Base-by-base conservation (phyloP, 169 alveolate species). In the Theileria orientalis region DNA sequence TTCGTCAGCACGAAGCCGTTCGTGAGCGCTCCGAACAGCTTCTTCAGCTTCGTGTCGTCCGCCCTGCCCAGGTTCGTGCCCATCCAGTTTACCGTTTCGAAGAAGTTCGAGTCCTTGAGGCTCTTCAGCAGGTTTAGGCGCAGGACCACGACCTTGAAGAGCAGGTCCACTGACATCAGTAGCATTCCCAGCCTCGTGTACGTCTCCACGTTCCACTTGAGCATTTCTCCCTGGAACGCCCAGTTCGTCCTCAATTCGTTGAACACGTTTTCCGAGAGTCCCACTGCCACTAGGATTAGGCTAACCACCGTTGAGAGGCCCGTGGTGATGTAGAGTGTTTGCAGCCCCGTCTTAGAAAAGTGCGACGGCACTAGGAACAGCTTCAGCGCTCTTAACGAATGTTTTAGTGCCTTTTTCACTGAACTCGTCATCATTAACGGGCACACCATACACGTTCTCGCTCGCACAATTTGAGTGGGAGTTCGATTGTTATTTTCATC, bases 141-240 rank as follows among this genome's bases (percentile, higher is more conserved):
- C 51, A 68, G 3, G 16, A 49, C 14, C 0, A 49, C 16, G 35
- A 14, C 16, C 51, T 71, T 46, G 35, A 51, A 21, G 47, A 47
- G 41, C 0, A 77, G 57, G 49, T 82, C 85, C 51, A 46, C 35
- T 13, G 46, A 40, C 23, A 47, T 19, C 27, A 82, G 8, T 7
- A 13, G 7, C 37, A 74, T 8, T 46, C 51, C 69, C 35, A 33
- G 1, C 35, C 27, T 44, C 62, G 67, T 2, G 33, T 51, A 37
- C 13, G 37, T 2, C 49, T 82, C 85, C 3, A 74, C 70, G 11
- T 54, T 30, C 16, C 52, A 46, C 27, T 37, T 33, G 2, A 63
- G 70, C 23, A 75, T 40, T 32, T 82, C 84, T 1, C 89, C 89
- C 62, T 82, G 89, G 59, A 82, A 74, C 16, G 89, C 89, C 89